These are phyloP conservation scores for Pythium folliculosum DNA, from an alignment of 352 stramenopile genomes.

Conservation along the genomic window DNA sequence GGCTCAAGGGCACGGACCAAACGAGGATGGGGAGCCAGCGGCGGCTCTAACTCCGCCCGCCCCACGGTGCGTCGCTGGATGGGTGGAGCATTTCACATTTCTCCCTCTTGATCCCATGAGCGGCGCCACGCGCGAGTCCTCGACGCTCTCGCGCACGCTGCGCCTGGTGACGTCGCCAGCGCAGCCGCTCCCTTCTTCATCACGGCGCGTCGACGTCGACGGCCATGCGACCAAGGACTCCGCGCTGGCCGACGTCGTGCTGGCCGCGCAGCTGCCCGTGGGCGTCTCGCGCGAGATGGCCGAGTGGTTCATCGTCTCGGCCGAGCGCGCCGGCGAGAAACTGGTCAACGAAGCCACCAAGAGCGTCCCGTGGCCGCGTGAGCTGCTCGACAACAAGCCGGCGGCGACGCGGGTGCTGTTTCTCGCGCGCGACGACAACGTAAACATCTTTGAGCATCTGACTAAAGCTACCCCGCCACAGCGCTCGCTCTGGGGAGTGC, in stretches of 20 bases:
- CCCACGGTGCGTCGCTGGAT: not conserved
- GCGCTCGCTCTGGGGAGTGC: not conserved
- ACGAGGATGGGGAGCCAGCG: no score
- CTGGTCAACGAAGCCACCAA: not conserved
- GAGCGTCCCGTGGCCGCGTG: not conserved
- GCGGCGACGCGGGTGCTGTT: not conserved
- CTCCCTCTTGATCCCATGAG: not conserved
- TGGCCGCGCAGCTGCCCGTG: not conserved
- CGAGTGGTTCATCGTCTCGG: conserved; percentile 12
- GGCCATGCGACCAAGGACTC: not conserved
- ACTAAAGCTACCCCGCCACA: no score
- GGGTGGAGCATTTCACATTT: not conserved
- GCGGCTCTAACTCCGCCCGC: no score
- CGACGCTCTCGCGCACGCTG: conserved; percentile 1
- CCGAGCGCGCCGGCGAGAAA: not conserved
- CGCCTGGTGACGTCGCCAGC: not conserved
- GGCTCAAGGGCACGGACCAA: no score
- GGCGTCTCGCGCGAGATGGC: conserved; percentile 6
- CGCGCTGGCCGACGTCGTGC: not conserved
- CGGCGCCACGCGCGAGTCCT: not conserved
- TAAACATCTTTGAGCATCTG: not conserved
- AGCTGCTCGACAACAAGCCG: not conserved
- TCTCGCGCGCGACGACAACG: not conserved
- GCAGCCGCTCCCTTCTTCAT: not conserved
- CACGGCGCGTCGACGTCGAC: not conserved